Base-by-base conservation (phyloP, 495 filamentous ascomycete genomes). In the Neurospora sp. region DNA sequence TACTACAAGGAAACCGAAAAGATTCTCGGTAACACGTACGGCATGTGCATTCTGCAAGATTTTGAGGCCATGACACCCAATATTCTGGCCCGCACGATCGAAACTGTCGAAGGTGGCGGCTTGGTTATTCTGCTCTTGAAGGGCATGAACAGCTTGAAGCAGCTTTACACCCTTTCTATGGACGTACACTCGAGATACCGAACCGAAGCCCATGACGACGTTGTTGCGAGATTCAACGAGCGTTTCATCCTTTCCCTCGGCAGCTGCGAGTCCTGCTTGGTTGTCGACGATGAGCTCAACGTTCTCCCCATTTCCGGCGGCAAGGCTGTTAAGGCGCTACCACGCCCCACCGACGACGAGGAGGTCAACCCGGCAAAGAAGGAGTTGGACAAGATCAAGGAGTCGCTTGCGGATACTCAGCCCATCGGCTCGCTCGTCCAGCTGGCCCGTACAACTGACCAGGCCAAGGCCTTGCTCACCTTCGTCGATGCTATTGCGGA, bases 1-100 rank as follows among this genome's bases (percentile, higher is more conserved):
- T 99, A 97, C 87, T 99, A 99, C 86, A 99, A 99, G 83, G 96
- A 99, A 83, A 98, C 96, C n/a, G 96, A 99, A 74, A 97, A 97
- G 85, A 98, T 99, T 79, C 83, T 99, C 46, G 96, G 96, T 76
- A 97, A 98, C 82, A 99, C 96, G 39, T 99, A 95, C 80, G 96
- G 96, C 75, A 98, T 98, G 92, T 97, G 94, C 80, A 96, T 98
- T 75, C 84, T 99, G 72, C 96, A 99, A 79, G 96, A 99, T 75
- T 99, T 99, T 77, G 96, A 99, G 79, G 96, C 94, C 37, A 90
- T 99, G 73, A 99, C 96, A 7, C 96, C 96, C 38, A 99, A 99
- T 79, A 86, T 98, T 73, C 88, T 99, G 27, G 96, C 96, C 2
- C 86, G 95, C 62, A 98, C 96, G 4, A 92, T 99, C 76, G 96